A percentile compares a stretch with the other conserved stretches of the same genome.
phyloP scores from a whole-genome alignment of 768 basidiomycete species.

The Paxillus ammoniavirescens region DNA sequence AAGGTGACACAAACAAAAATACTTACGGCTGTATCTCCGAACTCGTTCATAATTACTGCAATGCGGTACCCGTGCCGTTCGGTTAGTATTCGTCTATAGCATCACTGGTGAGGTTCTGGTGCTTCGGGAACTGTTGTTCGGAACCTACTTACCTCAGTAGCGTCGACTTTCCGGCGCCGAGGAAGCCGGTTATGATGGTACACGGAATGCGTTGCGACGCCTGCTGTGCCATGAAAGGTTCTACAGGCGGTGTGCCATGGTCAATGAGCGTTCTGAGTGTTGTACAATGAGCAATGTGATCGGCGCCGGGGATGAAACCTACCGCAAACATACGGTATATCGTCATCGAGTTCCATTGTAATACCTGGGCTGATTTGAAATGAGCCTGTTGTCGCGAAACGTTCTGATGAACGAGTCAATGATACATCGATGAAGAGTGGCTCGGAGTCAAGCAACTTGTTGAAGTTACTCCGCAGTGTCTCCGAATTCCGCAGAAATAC shows the following conservation, averaged over 20 bases:
- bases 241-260: conserved; percentile 2
- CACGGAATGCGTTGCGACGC: conserved; percentile 62
- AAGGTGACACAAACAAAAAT: conserved; percentile 1
- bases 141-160: conserved; percentile 59
- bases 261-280: conserved; percentile 32
- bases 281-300: conserved; percentile 9
- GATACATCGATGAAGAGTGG: too few species aligned
- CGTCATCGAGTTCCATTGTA: conserved; percentile 53
- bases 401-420: too few species aligned
- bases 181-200: conserved; percentile 92
- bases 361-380: background rate
- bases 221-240: conserved; percentile 1
- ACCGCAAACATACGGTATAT: conserved; percentile 49
- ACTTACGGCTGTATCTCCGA: conserved; percentile 89
- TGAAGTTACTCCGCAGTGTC: background rate
- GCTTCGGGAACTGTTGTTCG: background rate
- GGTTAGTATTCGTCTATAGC: conserved; percentile 75
- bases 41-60: conserved; percentile 98
- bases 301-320: conserved; percentile 6
- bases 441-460: too few species aligned
- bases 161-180: conserved; percentile 94
- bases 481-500: conserved; percentile 28
- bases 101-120: background rate
- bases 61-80: conserved; percentile 94
- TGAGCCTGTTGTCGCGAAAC: too few species aligned